Evolutionary conservation across 495 filamentous ascomycete species (phyloP).

Genomic region (Peziza echinospora): DNA sequence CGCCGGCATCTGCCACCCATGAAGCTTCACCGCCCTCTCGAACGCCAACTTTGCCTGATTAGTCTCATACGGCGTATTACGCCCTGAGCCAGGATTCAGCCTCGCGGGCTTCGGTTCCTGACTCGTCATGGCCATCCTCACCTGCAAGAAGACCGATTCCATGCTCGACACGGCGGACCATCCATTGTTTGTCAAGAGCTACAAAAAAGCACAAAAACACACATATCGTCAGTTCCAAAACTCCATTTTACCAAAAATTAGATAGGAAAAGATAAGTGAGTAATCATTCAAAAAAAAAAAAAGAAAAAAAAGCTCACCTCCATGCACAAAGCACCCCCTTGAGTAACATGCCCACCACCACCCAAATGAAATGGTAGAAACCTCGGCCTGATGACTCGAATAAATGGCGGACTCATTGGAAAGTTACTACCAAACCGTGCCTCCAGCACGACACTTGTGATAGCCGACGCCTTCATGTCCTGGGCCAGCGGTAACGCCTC

Average conservation of each 20-base stretch:
- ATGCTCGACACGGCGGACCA: conserved; percentile 55
- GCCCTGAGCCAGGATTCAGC: conserved; percentile 22
- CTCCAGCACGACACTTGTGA: conserved; percentile 56
- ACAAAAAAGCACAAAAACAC: background rate
- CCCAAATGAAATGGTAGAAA: conserved; percentile 49
- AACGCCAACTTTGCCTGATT: conserved; percentile 56
- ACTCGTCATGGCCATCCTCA: conserved; percentile 48
- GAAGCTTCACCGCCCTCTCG: conserved; percentile 37
- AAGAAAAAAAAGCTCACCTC: conserved; percentile 30
- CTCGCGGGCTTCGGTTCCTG: conserved; percentile 52
- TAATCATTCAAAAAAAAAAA: too few species aligned
- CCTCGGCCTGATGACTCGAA: conserved; percentile 62
- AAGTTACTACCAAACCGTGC: conserved; percentile 54
- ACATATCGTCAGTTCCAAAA: too few species aligned
- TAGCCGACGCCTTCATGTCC: conserved; percentile 36
- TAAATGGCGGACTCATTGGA: conserved; percentile 63
- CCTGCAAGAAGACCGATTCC: conserved; percentile 64
- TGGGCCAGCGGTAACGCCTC: conserved; percentile 40
- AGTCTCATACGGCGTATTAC: conserved; percentile 33
- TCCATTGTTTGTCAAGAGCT: conserved; percentile 56
- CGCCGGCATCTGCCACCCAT: conserved; percentile 40
- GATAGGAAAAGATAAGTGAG: too few species aligned
- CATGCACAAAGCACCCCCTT: conserved; percentile 82
- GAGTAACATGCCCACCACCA: conserved; percentile 74
- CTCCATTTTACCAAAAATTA: too few species aligned